Conservation (phyloP, 306 rosid species). For the Cicer arietinum region DNA sequence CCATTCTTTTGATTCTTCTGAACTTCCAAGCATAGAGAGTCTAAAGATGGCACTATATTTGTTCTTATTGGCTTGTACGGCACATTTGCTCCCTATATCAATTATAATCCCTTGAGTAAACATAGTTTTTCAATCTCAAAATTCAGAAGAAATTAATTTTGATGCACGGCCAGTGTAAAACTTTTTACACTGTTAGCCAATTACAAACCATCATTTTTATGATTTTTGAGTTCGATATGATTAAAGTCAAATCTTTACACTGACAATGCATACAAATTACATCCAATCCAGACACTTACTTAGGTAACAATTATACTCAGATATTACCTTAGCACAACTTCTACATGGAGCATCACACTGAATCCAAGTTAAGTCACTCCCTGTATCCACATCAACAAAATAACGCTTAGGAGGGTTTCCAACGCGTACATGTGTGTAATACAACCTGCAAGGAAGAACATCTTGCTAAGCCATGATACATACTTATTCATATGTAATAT, state of each 20-base stretch:
- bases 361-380: conserved; percentile 89
- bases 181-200: too few species aligned
- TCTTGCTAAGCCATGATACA: conserved; percentile 29
- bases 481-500: conserved; percentile 1
- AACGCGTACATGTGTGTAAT: conserved; percentile 65
- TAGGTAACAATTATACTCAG: conserved; percentile 14
- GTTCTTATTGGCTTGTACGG: conserved; percentile 71
- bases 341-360: conserved; percentile 90
- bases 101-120: conserved; percentile 44
- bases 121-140: conserved; percentile 31
- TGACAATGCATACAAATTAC: too few species aligned
- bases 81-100: conserved; percentile 73
- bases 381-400: conserved; percentile 82
- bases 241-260: too few species aligned
- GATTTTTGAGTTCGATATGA: too few species aligned
- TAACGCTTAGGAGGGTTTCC: conserved; percentile 81
- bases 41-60: conserved; percentile 53
- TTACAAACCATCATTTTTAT: too few species aligned
- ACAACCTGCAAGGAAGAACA: conserved; percentile 57
- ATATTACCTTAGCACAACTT: conserved; percentile 79
- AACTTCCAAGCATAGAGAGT: conserved; percentile 67
- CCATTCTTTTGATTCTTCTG: conserved; percentile 56
- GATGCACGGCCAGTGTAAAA: too few species aligned
- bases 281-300: neutral
- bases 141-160: too few species aligned